Percentiles rank a stretch among this genome's conserved stretches.
Evolutionary conservation across 306 rosid genomes (phyloP).

Genomic region (Vigna unguiculata): DNA sequence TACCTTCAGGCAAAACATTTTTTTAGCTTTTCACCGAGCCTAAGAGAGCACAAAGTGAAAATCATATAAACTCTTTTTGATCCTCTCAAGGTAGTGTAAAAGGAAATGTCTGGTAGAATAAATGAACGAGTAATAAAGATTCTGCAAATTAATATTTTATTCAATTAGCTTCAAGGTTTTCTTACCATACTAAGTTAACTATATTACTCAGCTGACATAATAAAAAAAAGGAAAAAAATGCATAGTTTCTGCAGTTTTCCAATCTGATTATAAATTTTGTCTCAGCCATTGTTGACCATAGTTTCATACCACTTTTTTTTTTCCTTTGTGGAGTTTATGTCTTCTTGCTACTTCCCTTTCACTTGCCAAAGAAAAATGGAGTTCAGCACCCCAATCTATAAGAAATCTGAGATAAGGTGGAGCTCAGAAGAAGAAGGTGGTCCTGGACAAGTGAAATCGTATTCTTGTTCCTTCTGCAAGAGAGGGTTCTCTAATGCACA

Average conservation of each 20-base stretch:
- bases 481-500: slow-evolving; percentile 83
- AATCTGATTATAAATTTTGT: slow-evolving; percentile 40
- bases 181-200: slow-evolving; percentile 1
- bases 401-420: slow-evolving; percentile 53
- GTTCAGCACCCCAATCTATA: slow-evolving; percentile 42
- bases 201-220: slow-evolving; percentile 23
- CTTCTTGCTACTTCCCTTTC: slow-evolving; percentile 34
- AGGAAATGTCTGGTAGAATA: slow-evolving; percentile 54
- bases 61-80: slow-evolving; percentile 42
- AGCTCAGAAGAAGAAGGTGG: slow-evolving; percentile 52
- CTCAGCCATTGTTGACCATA: slow-evolving; percentile 40
- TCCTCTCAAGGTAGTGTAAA: slow-evolving; percentile 46
- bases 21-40: slow-evolving; percentile 45
- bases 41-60: slow-evolving; percentile 44
- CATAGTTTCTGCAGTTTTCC: slow-evolving; percentile 35
- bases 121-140: slow-evolving; percentile 46
- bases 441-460: slow-evolving; percentile 49
- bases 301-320: background rate
- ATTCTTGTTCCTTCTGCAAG: slow-evolving; percentile 68
- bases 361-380: slow-evolving; percentile 45
- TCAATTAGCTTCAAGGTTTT: slow-evolving; percentile 31
- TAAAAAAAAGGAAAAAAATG: slow-evolving; percentile 36
- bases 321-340: slow-evolving; percentile 5
- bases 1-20: slow-evolving; percentile 37
- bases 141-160: slow-evolving; percentile 45